These are phyloP conservation scores for Purshia tridentata DNA, from an alignment of 306 rosid species.

Conservation along the genomic window DNA sequence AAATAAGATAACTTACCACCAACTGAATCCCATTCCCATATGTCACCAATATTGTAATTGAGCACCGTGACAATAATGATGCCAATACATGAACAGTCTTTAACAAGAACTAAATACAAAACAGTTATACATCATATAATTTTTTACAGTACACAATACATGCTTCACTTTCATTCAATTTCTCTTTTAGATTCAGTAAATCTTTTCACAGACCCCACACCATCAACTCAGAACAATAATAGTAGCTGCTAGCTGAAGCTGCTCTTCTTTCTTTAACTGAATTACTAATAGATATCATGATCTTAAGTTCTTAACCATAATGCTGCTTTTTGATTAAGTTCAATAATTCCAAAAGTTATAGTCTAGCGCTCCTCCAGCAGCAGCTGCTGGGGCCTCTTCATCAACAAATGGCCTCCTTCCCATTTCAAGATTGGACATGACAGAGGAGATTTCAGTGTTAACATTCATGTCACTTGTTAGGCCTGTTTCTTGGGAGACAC, in stretches of 20 bases:
- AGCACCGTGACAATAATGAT: conserved; percentile 30
- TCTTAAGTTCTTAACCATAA: neutral
- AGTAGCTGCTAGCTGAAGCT: neutral
- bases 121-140: conserved; percentile 28
- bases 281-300: neutral
- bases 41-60: conserved; percentile 33
- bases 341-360: conserved; percentile 59
- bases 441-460: conserved; percentile 60
- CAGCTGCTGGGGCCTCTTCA: conserved; percentile 42
- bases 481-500: conserved; percentile 60
- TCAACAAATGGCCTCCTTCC: conserved; percentile 42
- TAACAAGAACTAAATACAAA: conserved; percentile 20
- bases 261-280: neutral
- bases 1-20: conserved; percentile 42
- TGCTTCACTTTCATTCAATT: conserved; percentile 32
- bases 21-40: conserved; percentile 42
- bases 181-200: conserved; percentile 22
- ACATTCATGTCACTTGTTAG: conserved; percentile 45
- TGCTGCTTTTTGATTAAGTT: neutral
- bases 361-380: conserved; percentile 43
- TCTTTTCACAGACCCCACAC: conserved; percentile 31
- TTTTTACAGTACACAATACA: conserved; percentile 40
- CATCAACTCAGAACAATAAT: conserved; percentile 24
- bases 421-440: conserved; percentile 52
- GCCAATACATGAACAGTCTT: conserved; percentile 14